Base-by-base conservation (phyloP, 2,329 filamentous ascomycete species). In the Setomelanomma holmii region DNA sequence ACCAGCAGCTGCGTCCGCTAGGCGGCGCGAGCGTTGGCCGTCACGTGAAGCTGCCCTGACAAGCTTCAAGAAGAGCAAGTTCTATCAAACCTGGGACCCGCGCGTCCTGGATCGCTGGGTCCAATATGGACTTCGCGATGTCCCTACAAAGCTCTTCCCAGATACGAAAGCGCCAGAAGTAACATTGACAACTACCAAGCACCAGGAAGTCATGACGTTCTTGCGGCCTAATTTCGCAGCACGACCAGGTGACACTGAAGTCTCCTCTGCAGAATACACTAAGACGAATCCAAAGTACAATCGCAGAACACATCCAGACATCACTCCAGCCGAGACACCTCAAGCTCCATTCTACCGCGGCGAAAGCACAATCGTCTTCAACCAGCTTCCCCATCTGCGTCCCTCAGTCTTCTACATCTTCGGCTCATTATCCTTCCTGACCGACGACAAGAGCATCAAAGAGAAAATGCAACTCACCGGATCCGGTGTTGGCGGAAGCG, bases 181-280 rank as follows among this genome's bases (percentile, higher is more conserved):
- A 1, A 93, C 91, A 0, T 80, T 95, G 2, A 84, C 85, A 1
- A 98, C 93, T 0, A 88, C 91, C 0, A 91, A 93, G 65, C 89
- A 96, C 72, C 91, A 96, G 69, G 91, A 96, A 78, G 89, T 95
- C 49, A 88, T 91, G 67, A 91, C 87, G 1, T 95, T 89, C 71
- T 76, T 90, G 58, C 83, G 89, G 0, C 84, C 86, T 0, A 83
- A 84, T 52, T 85, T 82, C 23, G 53, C 83, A 6, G 71, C 80
- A 49, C 60, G 55, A 16, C 74, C 70, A 60, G 68, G 64, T 23
- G 68, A 81, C 3, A 79, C 77, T 1, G 83, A 87, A 60, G 71
- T 71, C 1, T 69, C 64, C 17, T 69, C 66, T 24, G 55, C 58
- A 12, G 61, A 67, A 2, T 72, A 63, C 44, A 64, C 66, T 0